Conservation (phyloP, 2,329 filamentous ascomycete genomes). For the Epichloe baconii region DNA sequence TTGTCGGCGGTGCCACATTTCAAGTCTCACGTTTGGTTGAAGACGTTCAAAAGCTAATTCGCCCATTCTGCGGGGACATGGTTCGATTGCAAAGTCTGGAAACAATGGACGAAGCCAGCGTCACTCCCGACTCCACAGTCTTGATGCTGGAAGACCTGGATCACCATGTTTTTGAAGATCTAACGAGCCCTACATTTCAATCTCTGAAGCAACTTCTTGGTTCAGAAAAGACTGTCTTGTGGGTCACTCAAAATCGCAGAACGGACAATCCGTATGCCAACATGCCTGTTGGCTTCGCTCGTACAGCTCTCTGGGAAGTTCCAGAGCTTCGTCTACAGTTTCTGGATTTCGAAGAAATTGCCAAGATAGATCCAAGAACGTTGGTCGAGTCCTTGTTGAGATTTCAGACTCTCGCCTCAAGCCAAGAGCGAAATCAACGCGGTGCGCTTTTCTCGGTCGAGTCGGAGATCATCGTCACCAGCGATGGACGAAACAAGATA, state of each 20-base stretch:
- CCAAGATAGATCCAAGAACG: not conserved
- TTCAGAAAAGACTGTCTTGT: not conserved
- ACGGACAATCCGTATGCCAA: not conserved
- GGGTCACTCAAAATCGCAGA: not conserved
- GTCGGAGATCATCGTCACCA: not conserved
- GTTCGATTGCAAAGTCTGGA: not conserved
- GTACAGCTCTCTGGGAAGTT: not conserved
- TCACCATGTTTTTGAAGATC: not conserved
- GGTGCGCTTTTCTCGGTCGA: not conserved
- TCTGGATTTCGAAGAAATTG: not conserved
- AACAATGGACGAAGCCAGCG: not conserved
- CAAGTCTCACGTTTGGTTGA: not conserved
- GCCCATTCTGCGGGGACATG: not conserved
- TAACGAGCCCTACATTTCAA: not conserved
- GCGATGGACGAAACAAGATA: not conserved
- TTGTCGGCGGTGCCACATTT: not conserved
- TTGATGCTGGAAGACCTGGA: not conserved
- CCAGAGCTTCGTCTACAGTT: constrained; percentile 4
- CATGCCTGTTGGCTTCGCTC: not conserved
- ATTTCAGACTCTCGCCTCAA: not conserved
- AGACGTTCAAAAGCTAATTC: not conserved
- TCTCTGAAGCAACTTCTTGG: not conserved
- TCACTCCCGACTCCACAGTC: not conserved
- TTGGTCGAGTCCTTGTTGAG: not conserved
- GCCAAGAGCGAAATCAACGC: not conserved